Conservation (phyloP, 1,284 basidiomycete species). For the Ustilago esculenta region DNA sequence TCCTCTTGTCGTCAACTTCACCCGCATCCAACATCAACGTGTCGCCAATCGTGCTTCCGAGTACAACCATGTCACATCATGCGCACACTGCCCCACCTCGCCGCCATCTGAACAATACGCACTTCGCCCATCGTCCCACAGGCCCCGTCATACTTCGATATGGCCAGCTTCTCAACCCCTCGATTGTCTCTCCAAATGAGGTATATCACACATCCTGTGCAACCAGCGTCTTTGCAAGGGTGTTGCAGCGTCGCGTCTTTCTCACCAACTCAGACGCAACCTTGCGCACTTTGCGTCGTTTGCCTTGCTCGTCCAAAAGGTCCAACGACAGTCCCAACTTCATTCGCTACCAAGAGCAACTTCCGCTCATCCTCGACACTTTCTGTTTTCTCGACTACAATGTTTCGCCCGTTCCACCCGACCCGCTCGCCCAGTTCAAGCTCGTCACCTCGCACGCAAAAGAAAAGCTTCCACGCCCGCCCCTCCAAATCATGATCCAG, state of each 20-base stretch:
- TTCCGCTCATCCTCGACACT: conserved; percentile 8
- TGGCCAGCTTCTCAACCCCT: conserved; percentile 23
- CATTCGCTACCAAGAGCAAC: background rate
- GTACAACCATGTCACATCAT: no score
- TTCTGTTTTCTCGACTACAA: conserved; percentile 37
- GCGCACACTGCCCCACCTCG: no score
- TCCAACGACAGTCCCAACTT: conserved; percentile 7
- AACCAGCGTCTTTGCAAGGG: conserved; percentile 14
- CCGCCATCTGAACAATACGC: background rate
- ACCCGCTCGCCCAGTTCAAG: conserved; percentile 26
- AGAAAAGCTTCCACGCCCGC: conserved; percentile 23
- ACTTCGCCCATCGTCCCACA: background rate
- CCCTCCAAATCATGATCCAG: conserved; percentile 11
- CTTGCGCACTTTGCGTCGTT: conserved; percentile 3
- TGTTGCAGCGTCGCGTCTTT: conserved; percentile 12
- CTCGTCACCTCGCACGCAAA: conserved; percentile 20
- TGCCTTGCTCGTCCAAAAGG: background rate
- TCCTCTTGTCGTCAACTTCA: no score
- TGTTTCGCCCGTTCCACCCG: conserved; percentile 10
- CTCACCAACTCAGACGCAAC: conserved; percentile 3
- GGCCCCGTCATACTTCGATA: conserved; percentile 2
- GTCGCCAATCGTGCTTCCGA: no score
- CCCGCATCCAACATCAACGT: no score
- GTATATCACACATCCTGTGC: conserved; percentile 19
- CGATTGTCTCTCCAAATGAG: conserved; percentile 12